phyloP scores from a whole-genome alignment of 1,284 basidiomycete species.

The Dichomitus squalens region DNA sequence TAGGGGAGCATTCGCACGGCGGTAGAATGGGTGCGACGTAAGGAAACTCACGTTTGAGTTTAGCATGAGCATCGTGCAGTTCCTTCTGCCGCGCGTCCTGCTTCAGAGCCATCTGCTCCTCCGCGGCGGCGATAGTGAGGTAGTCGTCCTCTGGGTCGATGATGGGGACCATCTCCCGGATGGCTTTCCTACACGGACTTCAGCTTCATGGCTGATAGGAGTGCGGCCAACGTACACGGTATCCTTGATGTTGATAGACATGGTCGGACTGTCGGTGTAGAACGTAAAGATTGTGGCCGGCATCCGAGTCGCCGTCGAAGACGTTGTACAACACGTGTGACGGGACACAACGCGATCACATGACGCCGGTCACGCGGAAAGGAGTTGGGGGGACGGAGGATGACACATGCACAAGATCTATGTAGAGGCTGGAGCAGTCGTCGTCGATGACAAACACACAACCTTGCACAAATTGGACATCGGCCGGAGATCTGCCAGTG shows the following conservation, averaged over 20 bases:
- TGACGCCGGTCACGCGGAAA: slow-evolving; percentile 1
- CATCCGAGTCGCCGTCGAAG: neutral
- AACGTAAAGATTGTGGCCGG: neutral
- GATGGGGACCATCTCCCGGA: slow-evolving; percentile 65
- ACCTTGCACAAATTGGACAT: too few relatives aligned
- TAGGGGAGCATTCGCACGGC: neutral
- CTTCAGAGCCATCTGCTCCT: slow-evolving; percentile 62
- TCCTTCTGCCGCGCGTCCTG: slow-evolving; percentile 61
- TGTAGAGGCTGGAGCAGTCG: too few relatives aligned
- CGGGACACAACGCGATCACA: slow-evolving; percentile 8
- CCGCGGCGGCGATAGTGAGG: slow-evolving; percentile 67
- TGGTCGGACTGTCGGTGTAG: neutral
- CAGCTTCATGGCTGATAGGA: neutral
- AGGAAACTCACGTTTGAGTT: slow-evolving; percentile 54
- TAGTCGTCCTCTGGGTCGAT: slow-evolving; percentile 78
- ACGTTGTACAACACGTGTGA: neutral
- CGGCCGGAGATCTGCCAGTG: too few relatives aligned
- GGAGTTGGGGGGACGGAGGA: too few relatives aligned
- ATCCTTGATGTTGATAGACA: slow-evolving; percentile 31
- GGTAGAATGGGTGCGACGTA: neutral
- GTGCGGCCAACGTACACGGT: slow-evolving; percentile 21
- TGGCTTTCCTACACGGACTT: slow-evolving; percentile 51
- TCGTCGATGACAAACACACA: too few relatives aligned
- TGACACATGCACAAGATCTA: too few relatives aligned
- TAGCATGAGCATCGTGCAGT: slow-evolving; percentile 61